These are phyloP conservation scores for Periconia macrospinosa DNA, from an alignment of 2,329 filamentous ascomycete genomes.

Conservation along the genomic window DNA sequence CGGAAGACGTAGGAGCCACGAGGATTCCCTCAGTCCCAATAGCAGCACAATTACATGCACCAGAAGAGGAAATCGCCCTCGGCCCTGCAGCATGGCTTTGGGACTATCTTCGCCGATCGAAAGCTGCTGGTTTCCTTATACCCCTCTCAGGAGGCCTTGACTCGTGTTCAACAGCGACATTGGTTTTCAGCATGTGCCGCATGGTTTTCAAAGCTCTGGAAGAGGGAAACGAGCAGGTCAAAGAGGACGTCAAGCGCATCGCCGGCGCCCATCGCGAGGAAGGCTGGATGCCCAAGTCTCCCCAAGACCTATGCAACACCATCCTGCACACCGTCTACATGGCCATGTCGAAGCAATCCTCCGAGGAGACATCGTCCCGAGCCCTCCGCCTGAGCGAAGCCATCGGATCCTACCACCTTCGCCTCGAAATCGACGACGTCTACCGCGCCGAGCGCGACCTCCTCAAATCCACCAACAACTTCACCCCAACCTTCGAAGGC, in stretches of 20 bases:
- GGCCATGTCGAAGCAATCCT: slow-evolving; percentile 67
- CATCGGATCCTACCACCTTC: slow-evolving; percentile 72
- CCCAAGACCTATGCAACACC: slow-evolving; percentile 61
- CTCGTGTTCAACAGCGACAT: slow-evolving; percentile 57
- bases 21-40: background rate
- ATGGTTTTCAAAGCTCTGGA: slow-evolving; percentile 58
- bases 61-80: slow-evolving; percentile 66
- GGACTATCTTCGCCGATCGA: slow-evolving; percentile 61
- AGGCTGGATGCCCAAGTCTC: slow-evolving; percentile 56
- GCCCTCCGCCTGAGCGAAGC: slow-evolving; percentile 62
- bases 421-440: slow-evolving; percentile 73
- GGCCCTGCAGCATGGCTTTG: slow-evolving; percentile 69
- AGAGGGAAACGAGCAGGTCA: slow-evolving; percentile 56
- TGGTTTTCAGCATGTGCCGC: slow-evolving; percentile 57
- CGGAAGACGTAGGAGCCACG: background rate
- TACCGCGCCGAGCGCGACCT: slow-evolving; percentile 50
- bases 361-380: slow-evolving; percentile 65
- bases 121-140: slow-evolving; percentile 58
- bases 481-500: slow-evolving; percentile 46
- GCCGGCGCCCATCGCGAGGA: slow-evolving; percentile 52
- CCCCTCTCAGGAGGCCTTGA: slow-evolving; percentile 65
- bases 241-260: slow-evolving; percentile 57
- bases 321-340: slow-evolving; percentile 58
- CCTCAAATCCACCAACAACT: background rate
- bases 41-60: slow-evolving; percentile 59